These are phyloP conservation scores for Lodderomyces jiufengensis DNA, from an alignment of 1,139 yeast species.

Conservation along the genomic window DNA sequence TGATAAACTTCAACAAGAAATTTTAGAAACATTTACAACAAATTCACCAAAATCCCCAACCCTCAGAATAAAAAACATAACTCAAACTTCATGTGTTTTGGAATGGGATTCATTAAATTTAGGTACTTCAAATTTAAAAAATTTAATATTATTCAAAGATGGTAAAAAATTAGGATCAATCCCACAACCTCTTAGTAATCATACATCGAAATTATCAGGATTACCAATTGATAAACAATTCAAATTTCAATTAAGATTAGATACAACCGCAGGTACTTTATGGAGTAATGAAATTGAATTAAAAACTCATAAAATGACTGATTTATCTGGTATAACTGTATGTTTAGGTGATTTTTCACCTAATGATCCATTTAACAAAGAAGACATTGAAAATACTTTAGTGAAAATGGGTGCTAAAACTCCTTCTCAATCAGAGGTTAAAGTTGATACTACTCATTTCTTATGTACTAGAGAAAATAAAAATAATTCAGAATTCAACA, in stretches of 20 bases:
- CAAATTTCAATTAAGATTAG: conserved; percentile 73
- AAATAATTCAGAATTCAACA: conserved; percentile 60
- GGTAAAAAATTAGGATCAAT: conserved; percentile 77
- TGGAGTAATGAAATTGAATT: conserved; percentile 66
- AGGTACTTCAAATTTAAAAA: conserved; percentile 79
- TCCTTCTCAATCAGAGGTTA: conserved; percentile 68
- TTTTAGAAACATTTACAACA: conserved; percentile 68
- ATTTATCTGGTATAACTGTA: conserved; percentile 86
- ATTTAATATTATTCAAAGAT: conserved; percentile 76
- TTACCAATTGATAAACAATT: conserved; percentile 82
- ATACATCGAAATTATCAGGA: conserved; percentile 86
- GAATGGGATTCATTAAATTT: conserved; percentile 88
- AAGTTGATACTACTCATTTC: conserved; percentile 92
- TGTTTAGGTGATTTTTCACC: conserved; percentile 80
- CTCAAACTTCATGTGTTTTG: conserved; percentile 92
- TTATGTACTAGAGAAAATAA: conserved; percentile 67
- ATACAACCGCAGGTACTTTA: conserved; percentile 85
- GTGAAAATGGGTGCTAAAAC: conserved; percentile 67
- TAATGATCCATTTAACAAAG: conserved; percentile 52
- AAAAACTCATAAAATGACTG: conserved; percentile 94
- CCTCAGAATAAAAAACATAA: conserved; percentile 70
- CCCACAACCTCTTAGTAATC: conserved; percentile 77
- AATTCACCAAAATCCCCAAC: conserved; percentile 70
- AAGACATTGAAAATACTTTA: conserved; percentile 65
- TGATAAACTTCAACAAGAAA: conserved; percentile 66